These are phyloP conservation scores for Ogataea wickerhamii DNA, from an alignment of 805 yeast species.

Conservation along the genomic window DNA sequence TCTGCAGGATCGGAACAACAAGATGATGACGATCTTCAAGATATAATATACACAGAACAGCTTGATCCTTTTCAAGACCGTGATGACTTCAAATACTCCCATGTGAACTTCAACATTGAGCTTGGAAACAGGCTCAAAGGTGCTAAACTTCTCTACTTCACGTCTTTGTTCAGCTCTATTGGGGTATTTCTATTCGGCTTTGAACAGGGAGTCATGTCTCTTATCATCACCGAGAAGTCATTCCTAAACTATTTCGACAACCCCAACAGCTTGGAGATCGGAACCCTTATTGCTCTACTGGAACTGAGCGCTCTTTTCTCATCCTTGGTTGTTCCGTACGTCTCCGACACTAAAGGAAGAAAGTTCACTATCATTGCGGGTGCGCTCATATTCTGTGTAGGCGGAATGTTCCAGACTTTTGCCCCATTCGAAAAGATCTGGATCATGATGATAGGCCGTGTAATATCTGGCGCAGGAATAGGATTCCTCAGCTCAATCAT, in stretches of 20 bases:
- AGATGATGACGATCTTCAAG: constrained; percentile 8
- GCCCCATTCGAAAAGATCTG: constrained; percentile 40
- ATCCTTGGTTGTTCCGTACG: constrained; percentile 66
- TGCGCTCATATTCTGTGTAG: constrained; percentile 67
- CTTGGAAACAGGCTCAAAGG: constrained; percentile 23
- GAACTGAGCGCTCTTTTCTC: constrained; percentile 81
- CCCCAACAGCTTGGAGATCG: constrained; percentile 69
- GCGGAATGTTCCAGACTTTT: constrained; percentile 69
- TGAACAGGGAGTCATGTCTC: constrained; percentile 77
- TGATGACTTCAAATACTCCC: constrained; percentile 17
- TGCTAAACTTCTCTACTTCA: constrained; percentile 22
- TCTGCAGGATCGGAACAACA: background rate
- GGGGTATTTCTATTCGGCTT: constrained; percentile 59
- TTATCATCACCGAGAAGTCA: constrained; percentile 67
- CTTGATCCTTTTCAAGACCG: background rate
- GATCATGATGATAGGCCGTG: constrained; percentile 67
- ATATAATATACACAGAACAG: constrained; percentile 4
- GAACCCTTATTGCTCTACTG: constrained; percentile 79
- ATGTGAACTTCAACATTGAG: constrained; percentile 18
- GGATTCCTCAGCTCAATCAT: constrained; percentile 81
- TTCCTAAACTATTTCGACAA: constrained; percentile 64
- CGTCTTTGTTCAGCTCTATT: constrained; percentile 26
- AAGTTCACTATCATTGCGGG: constrained; percentile 73
- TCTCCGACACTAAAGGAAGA: constrained; percentile 78
- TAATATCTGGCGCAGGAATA: constrained; percentile 81